Evolutionary conservation across 228 moss, liverwort and hornwort genomes (phyloP).

Genomic region (Sphagnum magellanicum): DNA sequence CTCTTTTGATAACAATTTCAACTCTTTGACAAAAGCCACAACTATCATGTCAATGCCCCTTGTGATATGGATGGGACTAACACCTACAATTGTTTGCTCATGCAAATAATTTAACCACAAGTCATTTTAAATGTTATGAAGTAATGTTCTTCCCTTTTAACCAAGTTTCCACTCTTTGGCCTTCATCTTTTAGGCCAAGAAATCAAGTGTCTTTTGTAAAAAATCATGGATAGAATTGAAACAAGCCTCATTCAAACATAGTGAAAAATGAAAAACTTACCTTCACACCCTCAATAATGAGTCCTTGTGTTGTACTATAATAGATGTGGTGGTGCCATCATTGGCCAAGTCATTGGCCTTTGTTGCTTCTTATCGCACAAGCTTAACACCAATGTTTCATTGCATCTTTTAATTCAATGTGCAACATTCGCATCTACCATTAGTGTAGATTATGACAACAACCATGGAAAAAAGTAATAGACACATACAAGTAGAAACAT

Average conservation of each 20-base stretch:
- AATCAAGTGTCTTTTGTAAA: too few species aligned
- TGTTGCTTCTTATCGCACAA: slow-evolving; percentile 93
- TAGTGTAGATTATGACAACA: too few species aligned
- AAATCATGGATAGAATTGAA: too few species aligned
- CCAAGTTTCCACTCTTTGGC: background rate
- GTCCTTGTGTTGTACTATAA: slow-evolving; percentile 90
- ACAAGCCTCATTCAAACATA: too few species aligned
- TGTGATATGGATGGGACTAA: slow-evolving; percentile 93
- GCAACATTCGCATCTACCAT: background rate
- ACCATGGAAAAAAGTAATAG: background rate
- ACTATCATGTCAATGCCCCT: slow-evolving; percentile 91
- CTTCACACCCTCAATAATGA: slow-evolving; percentile 98
- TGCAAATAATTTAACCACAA: background rate
- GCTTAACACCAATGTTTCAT: slow-evolving; percentile 91
- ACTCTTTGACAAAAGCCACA: slow-evolving; percentile 64
- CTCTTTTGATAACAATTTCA: slow-evolving; percentile 74
- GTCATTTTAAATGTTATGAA: background rate
- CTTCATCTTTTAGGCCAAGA: too few species aligned
- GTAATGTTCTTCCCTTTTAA: background rate
- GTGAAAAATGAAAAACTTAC: slow-evolving; percentile 16
- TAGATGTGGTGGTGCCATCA: slow-evolving; percentile 97
- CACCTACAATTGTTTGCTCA: slow-evolving; percentile 78
- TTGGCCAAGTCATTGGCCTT: slow-evolving; percentile 96
- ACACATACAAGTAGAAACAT: background rate
- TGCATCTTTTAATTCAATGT: slow-evolving; percentile 96